Percentiles rank a stretch among this genome's conserved stretches.
Evolutionary conservation across 2,329 filamentous ascomycete genomes (phyloP).

Genomic region (Pseudocercospora fijiensis): DNA sequence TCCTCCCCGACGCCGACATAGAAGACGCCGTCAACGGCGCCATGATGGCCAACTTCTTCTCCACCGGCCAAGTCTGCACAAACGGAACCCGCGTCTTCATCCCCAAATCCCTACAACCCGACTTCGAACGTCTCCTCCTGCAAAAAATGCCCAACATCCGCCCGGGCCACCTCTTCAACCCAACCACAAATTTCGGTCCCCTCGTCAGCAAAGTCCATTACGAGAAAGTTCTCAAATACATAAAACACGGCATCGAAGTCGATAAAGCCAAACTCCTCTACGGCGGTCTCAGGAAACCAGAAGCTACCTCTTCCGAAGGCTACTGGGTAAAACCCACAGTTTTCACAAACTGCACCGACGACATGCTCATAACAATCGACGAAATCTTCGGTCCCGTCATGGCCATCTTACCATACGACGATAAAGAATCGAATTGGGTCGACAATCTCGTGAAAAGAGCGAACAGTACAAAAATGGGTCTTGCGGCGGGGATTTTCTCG

Average conservation of each 20-base stretch:
- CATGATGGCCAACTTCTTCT: slow-evolving; percentile 94
- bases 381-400: slow-evolving; percentile 91
- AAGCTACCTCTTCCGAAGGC: slow-evolving; percentile 54
- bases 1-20: slow-evolving; percentile 76
- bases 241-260: slow-evolving; percentile 68
- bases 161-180: slow-evolving; percentile 69
- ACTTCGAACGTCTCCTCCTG: slow-evolving; percentile 68
- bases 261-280: slow-evolving; percentile 73
- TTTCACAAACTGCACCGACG: slow-evolving; percentile 81
- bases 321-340: slow-evolving; percentile 83
- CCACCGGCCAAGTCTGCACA: slow-evolving; percentile 86
- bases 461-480: slow-evolving; percentile 73
- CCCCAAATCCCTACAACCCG: slow-evolving; percentile 61
- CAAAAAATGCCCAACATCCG: slow-evolving; percentile 70
- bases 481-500: slow-evolving; percentile 82
- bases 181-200: slow-evolving; percentile 77
- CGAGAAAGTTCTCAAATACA: slow-evolving; percentile 76
- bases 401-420: slow-evolving; percentile 71
- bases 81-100: slow-evolving; percentile 89
- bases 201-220: slow-evolving; percentile 72
- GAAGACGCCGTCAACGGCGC: slow-evolving; percentile 82
- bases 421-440: slow-evolving; percentile 45
- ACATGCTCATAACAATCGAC: slow-evolving; percentile 75
- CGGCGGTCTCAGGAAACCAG: slow-evolving; percentile 64
- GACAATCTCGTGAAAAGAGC: slow-evolving; percentile 70